These are phyloP conservation scores for Pleurotus platypus DNA, from an alignment of 768 basidiomycete species.

Conservation along the genomic window DNA sequence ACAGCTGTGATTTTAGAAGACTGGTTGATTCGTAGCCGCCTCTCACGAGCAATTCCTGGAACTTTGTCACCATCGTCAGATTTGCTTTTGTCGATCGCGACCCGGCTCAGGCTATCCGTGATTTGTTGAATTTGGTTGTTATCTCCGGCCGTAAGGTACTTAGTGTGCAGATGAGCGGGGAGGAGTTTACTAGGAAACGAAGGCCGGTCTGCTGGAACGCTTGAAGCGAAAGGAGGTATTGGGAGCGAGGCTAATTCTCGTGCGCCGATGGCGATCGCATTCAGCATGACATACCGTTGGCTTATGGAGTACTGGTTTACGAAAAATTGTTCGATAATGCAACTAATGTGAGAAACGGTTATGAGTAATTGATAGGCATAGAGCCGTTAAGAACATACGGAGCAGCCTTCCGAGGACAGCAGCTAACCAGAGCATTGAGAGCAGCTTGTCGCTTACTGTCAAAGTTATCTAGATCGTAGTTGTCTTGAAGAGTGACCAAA, in stretches of 20 bases:
- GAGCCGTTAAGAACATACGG: slow-evolving; percentile 52
- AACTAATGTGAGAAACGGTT: slow-evolving; percentile 35
- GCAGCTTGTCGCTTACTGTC: slow-evolving; percentile 72
- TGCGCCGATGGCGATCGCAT: slow-evolving; percentile 82
- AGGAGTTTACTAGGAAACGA: slow-evolving; percentile 83
- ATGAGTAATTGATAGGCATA: background rate
- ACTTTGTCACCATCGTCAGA: slow-evolving; percentile 50
- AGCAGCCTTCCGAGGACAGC: slow-evolving; percentile 72
- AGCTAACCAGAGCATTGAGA: slow-evolving; percentile 75
- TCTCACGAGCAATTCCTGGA: slow-evolving; percentile 68
- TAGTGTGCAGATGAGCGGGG: slow-evolving; percentile 66
- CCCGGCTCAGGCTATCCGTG: slow-evolving; percentile 57
- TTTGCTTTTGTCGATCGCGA: slow-evolving; percentile 60
- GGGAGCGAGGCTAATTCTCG: slow-evolving; percentile 67
- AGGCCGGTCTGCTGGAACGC: slow-evolving; percentile 23
- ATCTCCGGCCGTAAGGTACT: slow-evolving; percentile 46
- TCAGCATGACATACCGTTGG: slow-evolving; percentile 83
- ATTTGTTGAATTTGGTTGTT: slow-evolving; percentile 49
- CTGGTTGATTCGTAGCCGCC: slow-evolving; percentile 62
- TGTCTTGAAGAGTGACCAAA: slow-evolving; percentile 73
- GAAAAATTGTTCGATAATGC: slow-evolving; percentile 90
- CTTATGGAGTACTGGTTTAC: slow-evolving; percentile 86
- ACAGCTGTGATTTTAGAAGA: slow-evolving; percentile 45
- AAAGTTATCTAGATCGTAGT: slow-evolving; percentile 81
- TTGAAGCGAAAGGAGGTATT: slow-evolving; percentile 28